phyloP scores from a whole-genome alignment of 2,329 filamentous ascomycete genomes.

The Sclerotinia glacialis region DNA sequence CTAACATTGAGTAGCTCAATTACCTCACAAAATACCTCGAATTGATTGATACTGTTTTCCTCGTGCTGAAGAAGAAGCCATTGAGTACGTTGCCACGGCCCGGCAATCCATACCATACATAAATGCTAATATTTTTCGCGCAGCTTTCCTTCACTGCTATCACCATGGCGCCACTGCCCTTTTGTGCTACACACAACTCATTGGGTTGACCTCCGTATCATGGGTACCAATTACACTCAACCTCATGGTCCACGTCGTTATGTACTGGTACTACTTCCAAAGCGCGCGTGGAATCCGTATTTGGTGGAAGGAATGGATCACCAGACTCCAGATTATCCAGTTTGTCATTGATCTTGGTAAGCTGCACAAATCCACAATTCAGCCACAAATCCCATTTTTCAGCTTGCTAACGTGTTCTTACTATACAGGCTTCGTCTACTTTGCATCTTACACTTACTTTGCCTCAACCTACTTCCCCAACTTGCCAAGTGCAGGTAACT shows the following conservation, averaged over 20 bases:
- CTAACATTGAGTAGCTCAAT: constrained; percentile 68
- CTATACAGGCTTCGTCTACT: constrained; percentile 88
- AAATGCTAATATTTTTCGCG: constrained; percentile 38
- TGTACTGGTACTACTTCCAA: constrained; percentile 99
- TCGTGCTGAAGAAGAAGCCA: constrained; percentile 99
- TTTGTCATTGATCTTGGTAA: constrained; percentile 94
- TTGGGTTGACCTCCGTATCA: constrained; percentile 87
- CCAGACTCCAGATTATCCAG: constrained; percentile 92
- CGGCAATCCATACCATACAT: not conserved
- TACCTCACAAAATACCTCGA: constrained; percentile 98
- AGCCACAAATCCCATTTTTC: constrained; percentile 22
- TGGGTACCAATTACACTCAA: constrained; percentile 95
- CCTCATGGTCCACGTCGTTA: constrained; percentile 91
- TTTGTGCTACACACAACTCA: constrained; percentile 95
- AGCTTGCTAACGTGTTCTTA: constrained; percentile 23
- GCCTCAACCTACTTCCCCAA: constrained; percentile 82
- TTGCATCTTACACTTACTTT: constrained; percentile 99
- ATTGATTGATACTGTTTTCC: constrained; percentile 90
- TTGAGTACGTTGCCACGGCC: constrained; percentile 57
- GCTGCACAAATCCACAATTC: constrained; percentile 20
- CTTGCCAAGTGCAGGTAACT: constrained; percentile 80
- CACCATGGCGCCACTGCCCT: constrained; percentile 96
- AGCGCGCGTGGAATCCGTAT: constrained; percentile 90
- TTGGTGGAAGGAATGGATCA: constrained; percentile 99
- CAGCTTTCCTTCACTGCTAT: constrained; percentile 96